A percentile compares a stretch with the other conserved stretches of the same genome.
These are phyloP conservation scores for Paramyrothecium roridum DNA, from an alignment of 2,329 filamentous ascomycete genomes.

Conservation along the genomic window DNA sequence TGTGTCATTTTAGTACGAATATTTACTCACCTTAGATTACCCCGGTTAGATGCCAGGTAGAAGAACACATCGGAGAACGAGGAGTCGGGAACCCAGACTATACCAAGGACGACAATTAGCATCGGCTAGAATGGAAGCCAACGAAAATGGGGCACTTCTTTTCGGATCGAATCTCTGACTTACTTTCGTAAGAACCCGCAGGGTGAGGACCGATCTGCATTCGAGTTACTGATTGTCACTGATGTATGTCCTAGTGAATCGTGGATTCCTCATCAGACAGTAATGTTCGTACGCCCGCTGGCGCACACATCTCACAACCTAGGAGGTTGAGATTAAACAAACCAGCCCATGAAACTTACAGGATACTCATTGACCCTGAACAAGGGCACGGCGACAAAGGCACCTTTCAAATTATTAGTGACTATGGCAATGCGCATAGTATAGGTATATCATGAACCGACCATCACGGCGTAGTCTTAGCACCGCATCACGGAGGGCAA, in stretches of 20 bases:
- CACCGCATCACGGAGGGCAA: constrained; percentile 27
- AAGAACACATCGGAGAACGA: constrained; percentile 32
- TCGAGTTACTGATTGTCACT: neutral
- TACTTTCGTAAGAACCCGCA: constrained; percentile 30
- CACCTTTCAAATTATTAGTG: constrained; percentile 13
- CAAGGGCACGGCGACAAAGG: constrained; percentile 28
- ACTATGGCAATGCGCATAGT: neutral
- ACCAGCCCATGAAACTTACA: too few relatives aligned
- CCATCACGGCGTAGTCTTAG: constrained; percentile 27
- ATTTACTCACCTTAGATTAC: constrained; percentile 17
- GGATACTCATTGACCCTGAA: constrained; percentile 27
- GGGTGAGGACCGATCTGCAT: constrained; percentile 25
- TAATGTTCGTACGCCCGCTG: too few relatives aligned
- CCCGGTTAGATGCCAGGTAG: constrained; percentile 27
- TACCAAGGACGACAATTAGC: constrained; percentile 4
- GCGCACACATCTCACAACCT: too few relatives aligned
- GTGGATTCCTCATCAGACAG: too few relatives aligned
- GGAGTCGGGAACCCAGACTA: constrained; percentile 29
- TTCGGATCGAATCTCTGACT: constrained; percentile 7
- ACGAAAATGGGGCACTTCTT: too few relatives aligned
- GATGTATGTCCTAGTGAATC: too few relatives aligned
- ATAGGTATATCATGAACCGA: constrained; percentile 4
- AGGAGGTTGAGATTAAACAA: too few relatives aligned
- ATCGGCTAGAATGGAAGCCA: too few relatives aligned
- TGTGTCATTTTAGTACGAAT: too few relatives aligned